A percentile compares a stretch with the other conserved stretches of the same genome.
These are phyloP conservation scores for Sclerotinia minor DNA, from an alignment of 2,329 filamentous ascomycete genomes.

Conservation along the genomic window DNA sequence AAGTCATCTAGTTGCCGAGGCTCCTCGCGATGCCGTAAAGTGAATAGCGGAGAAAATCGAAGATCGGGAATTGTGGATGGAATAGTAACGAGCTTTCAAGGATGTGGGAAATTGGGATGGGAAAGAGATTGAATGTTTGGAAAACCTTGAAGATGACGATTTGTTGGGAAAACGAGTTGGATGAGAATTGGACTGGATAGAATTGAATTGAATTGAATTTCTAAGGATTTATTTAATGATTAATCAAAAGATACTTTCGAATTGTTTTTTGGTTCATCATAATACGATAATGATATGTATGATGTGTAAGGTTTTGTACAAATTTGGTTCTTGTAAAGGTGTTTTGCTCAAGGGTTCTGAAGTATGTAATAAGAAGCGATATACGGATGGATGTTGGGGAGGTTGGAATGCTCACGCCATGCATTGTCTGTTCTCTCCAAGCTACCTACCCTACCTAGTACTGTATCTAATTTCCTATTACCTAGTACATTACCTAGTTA, in stretches of 20 bases:
- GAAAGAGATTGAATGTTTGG: slow-evolving; percentile 8
- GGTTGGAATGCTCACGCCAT: background rate
- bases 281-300: background rate
- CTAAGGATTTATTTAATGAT: background rate
- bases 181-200: no score
- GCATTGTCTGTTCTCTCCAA: background rate
- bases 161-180: background rate
- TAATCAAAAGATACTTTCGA: background rate
- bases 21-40: slow-evolving; percentile 13
- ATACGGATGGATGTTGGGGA: background rate
- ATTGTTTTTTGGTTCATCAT: background rate
- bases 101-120: slow-evolving; percentile 7
- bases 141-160: background rate
- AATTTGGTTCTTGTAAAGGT: background rate
- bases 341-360: background rate
- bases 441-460: background rate
- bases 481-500: no score
- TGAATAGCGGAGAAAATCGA: slow-evolving; percentile 16
- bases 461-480: no score
- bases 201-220: no score
- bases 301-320: background rate
- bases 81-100: background rate
- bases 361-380: no score
- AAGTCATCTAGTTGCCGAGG: slow-evolving; percentile 2
- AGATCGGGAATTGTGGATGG: slow-evolving; percentile 17